These are phyloP conservation scores for Aphanomyces invadans DNA, from an alignment of 352 stramenopile species.

Conservation along the genomic window DNA sequence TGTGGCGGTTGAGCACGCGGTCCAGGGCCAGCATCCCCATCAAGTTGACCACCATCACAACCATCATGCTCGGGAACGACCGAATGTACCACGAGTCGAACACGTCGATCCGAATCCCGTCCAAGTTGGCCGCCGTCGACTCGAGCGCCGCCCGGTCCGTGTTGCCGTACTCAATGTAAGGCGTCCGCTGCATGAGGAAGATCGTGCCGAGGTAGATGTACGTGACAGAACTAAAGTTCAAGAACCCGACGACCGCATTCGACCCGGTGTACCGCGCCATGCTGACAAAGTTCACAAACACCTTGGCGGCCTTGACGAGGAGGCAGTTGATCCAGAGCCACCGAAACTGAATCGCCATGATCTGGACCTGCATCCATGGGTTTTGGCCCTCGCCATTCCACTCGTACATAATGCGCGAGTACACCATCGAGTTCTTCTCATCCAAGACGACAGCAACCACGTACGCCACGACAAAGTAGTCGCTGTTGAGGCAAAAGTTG, in stretches of 20 bases:
- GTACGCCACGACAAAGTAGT: slow-evolving; percentile 15
- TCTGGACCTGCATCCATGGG: neutral
- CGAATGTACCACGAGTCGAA: slow-evolving; percentile 13
- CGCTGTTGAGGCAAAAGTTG: slow-evolving; percentile 22
- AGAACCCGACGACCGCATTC: slow-evolving; percentile 8
- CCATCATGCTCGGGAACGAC: neutral
- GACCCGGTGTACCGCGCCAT: slow-evolving; percentile 5
- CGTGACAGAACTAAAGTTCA: slow-evolving; percentile 15
- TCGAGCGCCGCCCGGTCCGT: neutral
- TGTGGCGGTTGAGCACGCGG: neutral
- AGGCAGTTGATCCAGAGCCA: slow-evolving; percentile 19
- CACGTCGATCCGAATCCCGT: slow-evolving; percentile 5
- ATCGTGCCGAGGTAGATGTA: slow-evolving; percentile 16
- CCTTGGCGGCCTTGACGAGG: slow-evolving; percentile 2
- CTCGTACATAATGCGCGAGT: neutral
- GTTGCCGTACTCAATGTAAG: slow-evolving; percentile 16
- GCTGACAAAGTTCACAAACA: neutral
- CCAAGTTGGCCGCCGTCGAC: neutral
- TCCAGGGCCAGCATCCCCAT: neutral
- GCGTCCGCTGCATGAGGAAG: neutral
- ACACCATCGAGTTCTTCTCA: slow-evolving; percentile 11
- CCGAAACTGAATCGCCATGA: neutral
- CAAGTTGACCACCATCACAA: slow-evolving; percentile 16
- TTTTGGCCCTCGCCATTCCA: neutral
- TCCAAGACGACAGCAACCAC: slow-evolving; percentile 10